Percentiles rank a stretch among this genome's conserved stretches.
These are phyloP conservation scores for Trametes cingulata DNA, from an alignment of 768 basidiomycete species.

Conservation along the genomic window DNA sequence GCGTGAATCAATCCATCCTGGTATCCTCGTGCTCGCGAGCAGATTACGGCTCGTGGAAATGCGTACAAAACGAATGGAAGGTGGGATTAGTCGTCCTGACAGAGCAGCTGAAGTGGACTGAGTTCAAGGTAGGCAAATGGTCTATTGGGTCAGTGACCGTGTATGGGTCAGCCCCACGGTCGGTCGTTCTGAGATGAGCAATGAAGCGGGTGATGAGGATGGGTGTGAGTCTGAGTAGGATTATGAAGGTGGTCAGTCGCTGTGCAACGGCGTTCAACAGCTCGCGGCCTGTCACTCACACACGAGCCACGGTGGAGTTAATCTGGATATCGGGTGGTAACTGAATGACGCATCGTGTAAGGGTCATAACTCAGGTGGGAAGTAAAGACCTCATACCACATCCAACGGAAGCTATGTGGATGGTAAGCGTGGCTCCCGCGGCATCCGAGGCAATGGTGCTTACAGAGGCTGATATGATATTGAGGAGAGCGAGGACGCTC, in stretches of 20 bases:
- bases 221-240: conserved; percentile 4
- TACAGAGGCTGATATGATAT: not conserved
- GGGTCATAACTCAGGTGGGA: too few relatives aligned
- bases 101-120: not conserved
- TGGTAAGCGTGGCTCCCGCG: not conserved
- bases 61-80: too few relatives aligned
- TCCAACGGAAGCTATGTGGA: not conserved
- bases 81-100: too few relatives aligned
- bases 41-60: too few relatives aligned
- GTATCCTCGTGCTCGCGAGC: too few relatives aligned
- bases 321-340: not conserved
- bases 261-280: not conserved
- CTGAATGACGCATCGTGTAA: not conserved
- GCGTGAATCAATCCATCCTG: too few relatives aligned
- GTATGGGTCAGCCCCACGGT: not conserved
- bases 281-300: not conserved
- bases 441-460: not conserved
- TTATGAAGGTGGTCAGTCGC: not conserved
- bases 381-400: not conserved
- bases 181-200: not conserved
- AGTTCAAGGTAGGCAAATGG: not conserved
- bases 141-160: not conserved
- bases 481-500: not conserved
- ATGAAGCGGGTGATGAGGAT: conserved; percentile 8
- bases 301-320: not conserved